Evolutionary conservation across 805 yeast species (phyloP).

Genomic region (Metschnikowia cerradonensis): DNA sequence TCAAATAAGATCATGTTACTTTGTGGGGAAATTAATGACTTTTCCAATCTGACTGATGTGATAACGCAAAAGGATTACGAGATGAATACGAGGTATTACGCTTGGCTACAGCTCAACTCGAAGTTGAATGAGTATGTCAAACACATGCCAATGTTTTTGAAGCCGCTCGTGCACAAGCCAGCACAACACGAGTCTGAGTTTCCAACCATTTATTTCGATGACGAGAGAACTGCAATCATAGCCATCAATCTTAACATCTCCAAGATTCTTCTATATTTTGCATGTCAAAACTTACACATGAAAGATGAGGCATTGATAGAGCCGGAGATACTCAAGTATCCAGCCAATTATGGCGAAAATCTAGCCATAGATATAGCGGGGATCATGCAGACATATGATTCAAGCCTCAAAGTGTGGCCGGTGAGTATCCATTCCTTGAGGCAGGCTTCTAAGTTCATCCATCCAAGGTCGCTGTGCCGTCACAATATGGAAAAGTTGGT

Average conservation of each 20-base stretch:
- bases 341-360: conserved; percentile 23
- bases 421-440: conserved; percentile 32
- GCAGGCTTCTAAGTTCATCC: conserved; percentile 18
- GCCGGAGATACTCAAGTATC: conserved; percentile 22
- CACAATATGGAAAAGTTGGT: conserved; percentile 14
- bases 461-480: conserved; percentile 8
- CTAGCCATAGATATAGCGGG: conserved; percentile 37
- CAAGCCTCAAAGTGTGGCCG: conserved; percentile 32
- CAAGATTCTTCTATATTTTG: conserved; percentile 27
- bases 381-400: conserved; percentile 35
- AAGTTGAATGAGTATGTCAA: conserved; percentile 27
- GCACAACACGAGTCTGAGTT: conserved; percentile 20
- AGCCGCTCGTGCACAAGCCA: conserved; percentile 32
- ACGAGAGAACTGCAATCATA: conserved; percentile 32
- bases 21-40: conserved; percentile 28
- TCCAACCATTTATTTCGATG: conserved; percentile 33
- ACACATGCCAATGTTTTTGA: conserved; percentile 26
- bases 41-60: conserved; percentile 24
- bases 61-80: conserved; percentile 25
- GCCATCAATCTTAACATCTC: conserved; percentile 29
- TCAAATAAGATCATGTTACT: conserved; percentile 27
- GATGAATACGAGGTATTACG: conserved; percentile 19
- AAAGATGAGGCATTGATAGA: conserved; percentile 17
- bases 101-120: conserved; percentile 27
- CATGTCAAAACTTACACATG: conserved; percentile 10